These are phyloP conservation scores for Dactylellina cionopaga DNA, from an alignment of 2,329 filamentous ascomycete genomes.

Conservation along the genomic window DNA sequence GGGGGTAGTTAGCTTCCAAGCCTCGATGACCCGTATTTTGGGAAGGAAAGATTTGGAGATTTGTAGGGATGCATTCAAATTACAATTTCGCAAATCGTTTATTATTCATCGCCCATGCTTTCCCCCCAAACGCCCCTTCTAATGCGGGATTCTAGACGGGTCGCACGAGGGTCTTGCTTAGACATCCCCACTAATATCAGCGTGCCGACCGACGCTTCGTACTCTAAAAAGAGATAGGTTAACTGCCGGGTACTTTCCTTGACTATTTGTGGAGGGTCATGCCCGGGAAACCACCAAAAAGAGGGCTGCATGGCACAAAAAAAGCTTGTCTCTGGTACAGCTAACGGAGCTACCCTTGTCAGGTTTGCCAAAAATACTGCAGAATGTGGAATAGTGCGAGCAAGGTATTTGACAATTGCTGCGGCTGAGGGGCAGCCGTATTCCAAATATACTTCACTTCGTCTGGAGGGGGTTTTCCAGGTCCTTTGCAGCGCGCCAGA, in stretches of 20 bases:
- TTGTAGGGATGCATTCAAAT: constrained; percentile 30
- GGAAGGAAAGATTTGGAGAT: too few relatives aligned
- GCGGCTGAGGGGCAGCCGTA: constrained; percentile 48
- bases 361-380: constrained; percentile 52
- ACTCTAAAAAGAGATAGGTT: neutral
- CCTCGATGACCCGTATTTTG: constrained; percentile 19
- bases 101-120: neutral
- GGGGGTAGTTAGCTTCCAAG: constrained; percentile 1
- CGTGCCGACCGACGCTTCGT: neutral
- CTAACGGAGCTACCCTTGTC: constrained; percentile 31
- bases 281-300: neutral
- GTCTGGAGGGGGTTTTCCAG: constrained; percentile 9
- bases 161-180: constrained; percentile 20
- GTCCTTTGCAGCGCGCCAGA: neutral
- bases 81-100: neutral
- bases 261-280: constrained; percentile 14
- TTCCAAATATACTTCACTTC: constrained; percentile 48
- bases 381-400: constrained; percentile 41
- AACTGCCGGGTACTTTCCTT: neutral
- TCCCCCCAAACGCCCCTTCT: too few relatives aligned
- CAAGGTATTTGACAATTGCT: constrained; percentile 47
- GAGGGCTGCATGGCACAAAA: constrained; percentile 9
- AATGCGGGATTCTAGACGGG: constrained; percentile 7
- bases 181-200: neutral
- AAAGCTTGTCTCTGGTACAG: constrained; percentile 20